A percentile compares a stretch with the other conserved stretches of the same genome.
phyloP scores from a whole-genome alignment of 805 yeast species.

The Saccharomycopsis guyanensis region DNA sequence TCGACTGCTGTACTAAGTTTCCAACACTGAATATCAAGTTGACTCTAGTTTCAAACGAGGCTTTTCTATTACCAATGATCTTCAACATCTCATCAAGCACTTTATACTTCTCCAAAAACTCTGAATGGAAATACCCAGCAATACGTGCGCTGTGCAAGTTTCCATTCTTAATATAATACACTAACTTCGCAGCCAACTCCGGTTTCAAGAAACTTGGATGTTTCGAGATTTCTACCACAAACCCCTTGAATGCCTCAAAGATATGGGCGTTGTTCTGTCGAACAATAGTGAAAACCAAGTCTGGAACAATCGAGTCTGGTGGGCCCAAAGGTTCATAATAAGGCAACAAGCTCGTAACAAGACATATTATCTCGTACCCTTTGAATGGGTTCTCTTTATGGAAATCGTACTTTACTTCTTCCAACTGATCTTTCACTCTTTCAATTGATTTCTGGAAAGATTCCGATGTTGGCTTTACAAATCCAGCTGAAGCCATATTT shows the following conservation, averaged over 20 bases:
- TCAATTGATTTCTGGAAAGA: background rate
- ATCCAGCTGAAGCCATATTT: constrained; percentile 2
- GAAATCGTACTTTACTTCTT: constrained; percentile 26
- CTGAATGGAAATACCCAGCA: constrained; percentile 26
- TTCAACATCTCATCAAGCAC: constrained; percentile 25
- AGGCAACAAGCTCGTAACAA: constrained; percentile 20
- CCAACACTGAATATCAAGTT: constrained; percentile 7
- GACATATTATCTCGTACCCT: constrained; percentile 32
- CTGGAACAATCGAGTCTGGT: constrained; percentile 6
- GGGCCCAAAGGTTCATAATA: background rate
- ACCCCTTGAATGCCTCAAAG: constrained; percentile 27
- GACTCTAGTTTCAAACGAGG: constrained; percentile 27
- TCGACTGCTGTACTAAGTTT: constrained; percentile 10
- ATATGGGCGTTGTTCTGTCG: constrained; percentile 24
- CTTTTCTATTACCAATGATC: constrained; percentile 24
- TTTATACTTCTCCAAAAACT: constrained; percentile 16
- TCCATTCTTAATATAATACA: constrained; percentile 32
- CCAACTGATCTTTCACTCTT: background rate
- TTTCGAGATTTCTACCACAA: constrained; percentile 21
- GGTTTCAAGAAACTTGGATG: constrained; percentile 8
- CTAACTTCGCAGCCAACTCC: constrained; percentile 26
- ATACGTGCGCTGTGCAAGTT: constrained; percentile 33
- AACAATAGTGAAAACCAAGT: constrained; percentile 27
- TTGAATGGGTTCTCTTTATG: constrained; percentile 29
- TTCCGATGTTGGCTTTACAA: no score